These are phyloP conservation scores for Mangifera indica DNA, from an alignment of 345 rosid species.

Conservation along the genomic window DNA sequence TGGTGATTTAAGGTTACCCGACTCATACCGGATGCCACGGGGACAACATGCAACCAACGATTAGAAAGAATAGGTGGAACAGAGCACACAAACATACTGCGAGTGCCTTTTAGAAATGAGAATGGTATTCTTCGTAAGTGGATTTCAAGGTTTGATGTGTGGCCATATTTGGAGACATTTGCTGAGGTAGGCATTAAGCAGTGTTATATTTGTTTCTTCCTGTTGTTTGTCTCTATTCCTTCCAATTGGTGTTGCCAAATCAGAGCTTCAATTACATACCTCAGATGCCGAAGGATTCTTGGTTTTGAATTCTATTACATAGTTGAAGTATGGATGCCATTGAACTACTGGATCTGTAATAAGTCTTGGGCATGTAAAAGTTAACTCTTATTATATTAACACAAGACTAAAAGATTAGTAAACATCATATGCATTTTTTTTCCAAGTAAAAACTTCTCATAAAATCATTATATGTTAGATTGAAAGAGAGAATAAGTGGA, in stretches of 20 bases:
- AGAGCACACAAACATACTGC: constrained; percentile 43
- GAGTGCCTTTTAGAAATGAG: constrained; percentile 53
- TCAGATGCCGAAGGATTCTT: neutral
- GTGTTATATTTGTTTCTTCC: neutral
- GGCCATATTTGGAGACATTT: constrained; percentile 55
- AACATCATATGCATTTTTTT: neutral
- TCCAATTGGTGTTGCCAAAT: neutral
- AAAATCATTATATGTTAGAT: neutral
- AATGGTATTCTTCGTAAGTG: constrained; percentile 51
- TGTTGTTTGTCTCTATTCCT: neutral
- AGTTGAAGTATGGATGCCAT: neutral
- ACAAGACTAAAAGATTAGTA: too few species aligned
- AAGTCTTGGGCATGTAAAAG: neutral
- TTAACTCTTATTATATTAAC: neutral
- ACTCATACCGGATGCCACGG: constrained; percentile 49
- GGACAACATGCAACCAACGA: constrained; percentile 53
- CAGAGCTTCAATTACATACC: constrained; percentile 14
- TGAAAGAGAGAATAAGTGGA: neutral
- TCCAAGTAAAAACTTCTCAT: neutral
- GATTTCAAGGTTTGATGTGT: constrained; percentile 58
- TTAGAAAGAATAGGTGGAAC: constrained; percentile 52
- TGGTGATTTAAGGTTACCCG: constrained; percentile 41
- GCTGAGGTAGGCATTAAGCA: constrained; percentile 39
- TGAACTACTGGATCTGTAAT: neutral
- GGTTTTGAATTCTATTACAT: constrained; percentile 3